phyloP scores from a whole-genome alignment of 164 flowering plant genomes.

The Pachysandra terminalis region DNA sequence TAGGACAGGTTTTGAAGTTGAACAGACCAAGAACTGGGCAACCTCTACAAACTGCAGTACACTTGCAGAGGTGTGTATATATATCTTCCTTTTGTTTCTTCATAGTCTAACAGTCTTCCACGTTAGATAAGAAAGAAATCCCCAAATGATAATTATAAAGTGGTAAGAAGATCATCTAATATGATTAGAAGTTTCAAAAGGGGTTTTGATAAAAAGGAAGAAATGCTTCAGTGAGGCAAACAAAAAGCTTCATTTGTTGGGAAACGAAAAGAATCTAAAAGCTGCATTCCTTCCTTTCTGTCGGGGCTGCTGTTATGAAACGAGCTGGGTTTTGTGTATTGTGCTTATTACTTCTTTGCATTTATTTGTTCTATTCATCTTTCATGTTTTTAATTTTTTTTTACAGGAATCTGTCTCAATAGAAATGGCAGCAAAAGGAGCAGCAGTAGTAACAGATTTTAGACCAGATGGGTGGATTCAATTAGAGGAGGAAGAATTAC shows the following conservation, averaged over 20 bases:
- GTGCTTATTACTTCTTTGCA: constrained; percentile 20
- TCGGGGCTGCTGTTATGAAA: constrained; percentile 53
- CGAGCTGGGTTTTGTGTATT: constrained; percentile 30
- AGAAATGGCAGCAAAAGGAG: constrained; percentile 24
- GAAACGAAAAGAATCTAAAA: constrained; percentile 66
- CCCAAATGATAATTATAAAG: neutral
- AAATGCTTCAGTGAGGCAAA: constrained; percentile 11
- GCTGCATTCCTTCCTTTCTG: constrained; percentile 79
- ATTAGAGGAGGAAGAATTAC: constrained; percentile 40
- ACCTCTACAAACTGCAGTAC: constrained; percentile 53
- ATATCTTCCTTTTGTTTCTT: constrained; percentile 6
- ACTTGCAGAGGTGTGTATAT: constrained; percentile 43
- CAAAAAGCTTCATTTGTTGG: constrained; percentile 41
- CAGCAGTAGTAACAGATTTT: constrained; percentile 26
- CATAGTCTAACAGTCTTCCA: neutral
- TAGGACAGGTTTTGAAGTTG: constrained; percentile 50
- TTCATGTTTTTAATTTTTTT: constrained; percentile 7
- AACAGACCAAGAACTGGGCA: constrained; percentile 55
- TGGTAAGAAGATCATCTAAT: neutral
- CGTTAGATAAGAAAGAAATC: neutral
- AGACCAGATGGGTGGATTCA: constrained; percentile 48
- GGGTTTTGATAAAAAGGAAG: neutral
- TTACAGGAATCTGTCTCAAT: constrained; percentile 45
- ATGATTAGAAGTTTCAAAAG: neutral
- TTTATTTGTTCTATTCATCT: constrained; percentile 4